Base-by-base conservation (phyloP, 1,284 basidiomycete genomes). In the Wallemia hederae region DNA sequence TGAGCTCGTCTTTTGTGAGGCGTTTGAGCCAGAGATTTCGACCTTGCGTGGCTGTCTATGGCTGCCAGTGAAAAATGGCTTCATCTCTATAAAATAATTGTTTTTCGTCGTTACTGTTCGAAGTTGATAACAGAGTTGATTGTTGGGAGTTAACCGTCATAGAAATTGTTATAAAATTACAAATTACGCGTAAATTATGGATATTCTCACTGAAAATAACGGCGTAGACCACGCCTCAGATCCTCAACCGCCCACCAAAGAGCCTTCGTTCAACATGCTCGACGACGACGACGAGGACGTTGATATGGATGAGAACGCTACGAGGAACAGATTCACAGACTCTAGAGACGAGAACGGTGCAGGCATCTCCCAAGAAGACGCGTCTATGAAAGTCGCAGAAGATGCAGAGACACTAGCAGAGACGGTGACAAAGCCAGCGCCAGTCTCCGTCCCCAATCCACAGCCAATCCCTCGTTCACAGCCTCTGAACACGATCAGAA, bases 11-110 rank as follows among this genome's bases (percentile, higher is more conserved):
- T 77, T 66, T 9, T 75, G 74, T 17, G 76, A 70, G 0, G 75
- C 75, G 0, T 74, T 68, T 1, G 81, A 81, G n/a, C 84, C 84
- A 31, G 63, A 62, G 28, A 87, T 76, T 68, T 87, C 86, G 65
- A 87, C 86, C 63, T 78, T 74, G 27, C 80, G 76, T 60, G 78
- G 74, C 62, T 74, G 69, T 57, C 66, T 67, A 33, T 69, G 60
- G 22, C 60, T 65, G 25, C 75, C 75, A 14, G 63, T 63, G 63
- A 69, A 69, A 33, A 63, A 60, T 27, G 60, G 61, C 56, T 61
- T 59, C 63, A 63, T 63, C 22, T 28, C n/a, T 14, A 24, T 31
- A 28, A n/a, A n/a, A n/a, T n/a, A n/a, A n/a, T n/a, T n/a, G n/a
- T n/a, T n/a, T n/a, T n/a, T n/a, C n/a, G n/a, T n/a, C n/a, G n/a